Evolutionary conservation across 164 flowering plant species (phyloP).

Genomic region (Echeveria elegans): DNA sequence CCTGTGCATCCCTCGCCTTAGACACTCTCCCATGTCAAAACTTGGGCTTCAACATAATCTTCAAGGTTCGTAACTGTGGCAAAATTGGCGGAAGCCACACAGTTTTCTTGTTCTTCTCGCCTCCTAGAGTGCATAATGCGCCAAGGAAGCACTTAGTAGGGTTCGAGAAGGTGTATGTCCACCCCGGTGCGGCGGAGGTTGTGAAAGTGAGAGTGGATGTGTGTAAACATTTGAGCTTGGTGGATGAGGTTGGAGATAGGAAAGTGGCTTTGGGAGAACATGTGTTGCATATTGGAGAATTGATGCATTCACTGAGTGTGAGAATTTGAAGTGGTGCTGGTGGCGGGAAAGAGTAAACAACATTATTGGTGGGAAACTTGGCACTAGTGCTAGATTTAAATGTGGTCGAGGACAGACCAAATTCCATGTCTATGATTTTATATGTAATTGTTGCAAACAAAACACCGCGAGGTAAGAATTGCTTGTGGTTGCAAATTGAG

Average conservation of each 20-base stretch:
- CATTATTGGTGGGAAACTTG: neutral
- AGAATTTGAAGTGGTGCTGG: slow-evolving; percentile 28
- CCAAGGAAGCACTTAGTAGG: neutral
- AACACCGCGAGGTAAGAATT: neutral
- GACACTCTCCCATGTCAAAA: neutral
- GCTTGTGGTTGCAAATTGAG: neutral
- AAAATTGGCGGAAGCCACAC: neutral
- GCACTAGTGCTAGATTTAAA: neutral
- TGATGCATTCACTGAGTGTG: slow-evolving; percentile 55
- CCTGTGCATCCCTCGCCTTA: neutral
- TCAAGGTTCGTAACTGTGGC: neutral
- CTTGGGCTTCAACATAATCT: neutral
- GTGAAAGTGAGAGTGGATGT: slow-evolving; percentile 70
- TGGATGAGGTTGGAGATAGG: slow-evolving; percentile 64
- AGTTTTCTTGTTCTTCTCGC: neutral
- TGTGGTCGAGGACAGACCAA: neutral
- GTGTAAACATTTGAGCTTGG: slow-evolving; percentile 83
- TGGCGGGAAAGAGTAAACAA: neutral
- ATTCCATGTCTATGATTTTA: neutral
- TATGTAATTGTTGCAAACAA: neutral
- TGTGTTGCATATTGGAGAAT: slow-evolving; percentile 65
- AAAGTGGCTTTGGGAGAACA: slow-evolving; percentile 74
- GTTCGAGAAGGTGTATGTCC: slow-evolving; percentile 2
- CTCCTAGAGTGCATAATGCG: neutral
- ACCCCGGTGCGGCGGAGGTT: slow-evolving; percentile 22